Evolutionary conservation across 2,329 filamentous ascomycete genomes (phyloP), one percentile per base, ranked within the genome.

Genomic region (Penicillium sp.): DNA sequence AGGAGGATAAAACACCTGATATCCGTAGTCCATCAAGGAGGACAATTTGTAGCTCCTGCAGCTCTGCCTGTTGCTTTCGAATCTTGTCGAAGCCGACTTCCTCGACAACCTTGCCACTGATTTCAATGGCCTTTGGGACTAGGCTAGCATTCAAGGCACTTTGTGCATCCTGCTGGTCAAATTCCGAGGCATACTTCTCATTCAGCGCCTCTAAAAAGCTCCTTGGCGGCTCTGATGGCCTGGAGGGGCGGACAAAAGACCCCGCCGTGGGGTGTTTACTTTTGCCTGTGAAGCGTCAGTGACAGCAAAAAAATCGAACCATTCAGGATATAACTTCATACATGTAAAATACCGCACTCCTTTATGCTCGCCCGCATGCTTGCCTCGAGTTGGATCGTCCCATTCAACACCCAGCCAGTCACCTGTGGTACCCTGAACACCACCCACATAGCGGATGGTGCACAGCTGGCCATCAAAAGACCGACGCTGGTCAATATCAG

Each of bases 1-100:
- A 67, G 1, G 60, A 61, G 3, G 66, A 60, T 11, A 74, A 57
- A 7, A 78, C 66, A 7, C 77, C 74, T 13, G 63, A 65, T 19
- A 98, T 83, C 50, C 85, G 81, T 69, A 91, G 76, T 14, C 89
- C 87, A 75, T 98, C 93, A 8, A 99, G 80, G 39, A 98, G 85
- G 49, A 96, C 87, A 54, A 93, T 87, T 64, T 84, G 88, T 58
- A 98, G 82, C 66, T 95, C 90, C 54, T 88, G 80, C 31, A 98
- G 80, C 69, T 89, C 68, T 6, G 92, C 89, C 68, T 96, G 87
- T 74, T 93, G 86, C 63, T 84, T 84, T 44, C 89, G 86, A 64
- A 97, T 91, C 80, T 97, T 97, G 65, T 96, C 92, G 66, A 98
- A 98, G 29, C 95, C 95, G 33, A 98, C 86, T 76, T 98, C 93